Evolutionary conservation across 108 stramenopile genomes (phyloP), one percentile per base, ranked within the genome.

Genomic region (Heterococcus sp.): DNA sequence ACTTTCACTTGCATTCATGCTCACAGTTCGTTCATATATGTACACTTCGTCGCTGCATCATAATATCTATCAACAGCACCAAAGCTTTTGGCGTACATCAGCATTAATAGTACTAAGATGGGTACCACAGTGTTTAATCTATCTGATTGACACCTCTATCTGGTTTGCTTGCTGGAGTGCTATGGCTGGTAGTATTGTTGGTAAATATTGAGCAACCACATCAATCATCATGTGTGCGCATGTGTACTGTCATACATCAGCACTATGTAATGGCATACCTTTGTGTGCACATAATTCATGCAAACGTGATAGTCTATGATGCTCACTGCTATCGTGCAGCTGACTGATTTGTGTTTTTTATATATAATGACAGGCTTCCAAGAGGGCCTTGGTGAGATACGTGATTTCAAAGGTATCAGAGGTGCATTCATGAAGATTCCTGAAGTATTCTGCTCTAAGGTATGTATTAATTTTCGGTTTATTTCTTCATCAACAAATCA

Each of bases 111-210:
- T 96, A 80, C 86, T 75, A 14, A n/a, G 95, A 37, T 98, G 97
- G 97, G 73, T 92, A 32, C 97, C 97, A 0, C 94, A 95, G 69
- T 94, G 95, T 80, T 84, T 94, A 76, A 94, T 98, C 3, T 98
- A 95, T 87, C 75, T 94, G 66, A 95, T 98, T 74, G 97, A 98
- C 78, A 94, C 91, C 91, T 92, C 92, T 68, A 98, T 98, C 75
- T 95, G 95, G 94, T 98, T 95, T 73, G 91, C 95, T 29, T 91
- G 93, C 27, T 95, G 94, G 95, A 92, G 94, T 78, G 93, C 95
- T 5, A 92, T 95, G 84, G 94, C 93, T 35, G 97, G 97, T 73
- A 93, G 92, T 3, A 84, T 93, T 39, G 93, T 96, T 40, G 76
- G 76, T 66, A n/a, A n/a, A n/a, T n/a, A n/a, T n/a, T n/a, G n/a